A percentile compares a stretch with the other conserved stretches of the same genome.
phyloP scores from a whole-genome alignment of 768 basidiomycete species.

The Tylopilus rubrobrunneus region DNA sequence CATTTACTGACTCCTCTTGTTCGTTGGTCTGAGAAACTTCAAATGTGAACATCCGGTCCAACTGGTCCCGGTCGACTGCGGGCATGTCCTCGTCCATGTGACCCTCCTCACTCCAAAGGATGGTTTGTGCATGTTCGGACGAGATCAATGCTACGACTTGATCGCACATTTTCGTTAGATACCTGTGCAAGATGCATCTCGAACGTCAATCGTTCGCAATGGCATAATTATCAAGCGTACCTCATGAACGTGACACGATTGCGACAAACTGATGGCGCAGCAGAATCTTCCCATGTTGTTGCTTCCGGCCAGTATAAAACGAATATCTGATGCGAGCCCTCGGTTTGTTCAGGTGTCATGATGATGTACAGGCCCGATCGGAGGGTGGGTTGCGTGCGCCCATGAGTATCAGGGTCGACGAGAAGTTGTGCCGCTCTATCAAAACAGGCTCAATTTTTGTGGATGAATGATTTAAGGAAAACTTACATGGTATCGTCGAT shows the following conservation, averaged over 20 bases:
- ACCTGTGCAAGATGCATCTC: conserved; percentile 32
- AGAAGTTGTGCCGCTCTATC: conserved; percentile 16
- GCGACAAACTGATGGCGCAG: conserved; percentile 39
- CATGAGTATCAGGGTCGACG: conserved; percentile 5
- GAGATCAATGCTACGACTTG: conserved; percentile 52
- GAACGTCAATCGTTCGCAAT: neutral
- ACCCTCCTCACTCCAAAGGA: conserved; percentile 41
- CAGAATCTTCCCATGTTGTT: conserved; percentile 53
- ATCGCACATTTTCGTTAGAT: conserved; percentile 57
- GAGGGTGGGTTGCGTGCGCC: conserved; percentile 9
- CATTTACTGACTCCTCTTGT: conserved; percentile 56
- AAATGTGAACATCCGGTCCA: conserved; percentile 49
- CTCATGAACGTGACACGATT: conserved; percentile 64
- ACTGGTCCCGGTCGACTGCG: conserved; percentile 37
- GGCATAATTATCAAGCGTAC: conserved; percentile 25
- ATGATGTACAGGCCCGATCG: conserved; percentile 23
- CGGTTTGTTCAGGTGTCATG: neutral
- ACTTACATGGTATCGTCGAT: conserved; percentile 39
- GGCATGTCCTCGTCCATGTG: conserved; percentile 16
- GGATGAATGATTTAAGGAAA: neutral
- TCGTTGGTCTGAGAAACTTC: conserved; percentile 53
- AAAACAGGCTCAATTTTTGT: neutral
- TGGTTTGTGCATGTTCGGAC: conserved; percentile 38
- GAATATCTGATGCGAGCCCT: conserved; percentile 31
- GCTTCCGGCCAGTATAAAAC: conserved; percentile 63